These are phyloP conservation scores for Pyrrhoderma noxium DNA, from an alignment of 1,284 basidiomycete species.

Conservation along the genomic window DNA sequence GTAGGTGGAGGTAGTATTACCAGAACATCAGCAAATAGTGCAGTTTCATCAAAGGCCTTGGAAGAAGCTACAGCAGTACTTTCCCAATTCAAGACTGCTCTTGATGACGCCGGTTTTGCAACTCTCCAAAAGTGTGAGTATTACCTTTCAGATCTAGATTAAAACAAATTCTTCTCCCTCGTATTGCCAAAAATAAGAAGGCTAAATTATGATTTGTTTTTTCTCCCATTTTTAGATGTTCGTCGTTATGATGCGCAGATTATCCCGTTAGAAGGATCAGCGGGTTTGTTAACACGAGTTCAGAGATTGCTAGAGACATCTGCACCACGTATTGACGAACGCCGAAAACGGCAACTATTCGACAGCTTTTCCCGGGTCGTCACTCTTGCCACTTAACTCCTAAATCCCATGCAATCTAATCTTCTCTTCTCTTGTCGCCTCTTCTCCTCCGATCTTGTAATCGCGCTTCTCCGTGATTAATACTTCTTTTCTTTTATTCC, in stretches of 20 bases:
- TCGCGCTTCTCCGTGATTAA: slow-evolving; percentile 4
- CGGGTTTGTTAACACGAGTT: slow-evolving; percentile 55
- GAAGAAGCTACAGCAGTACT: slow-evolving; percentile 41
- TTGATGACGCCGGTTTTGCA: slow-evolving; percentile 55
- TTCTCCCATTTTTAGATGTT: slow-evolving; percentile 48
- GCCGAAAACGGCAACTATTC: slow-evolving; percentile 43
- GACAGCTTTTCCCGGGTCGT: slow-evolving; percentile 58
- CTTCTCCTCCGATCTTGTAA: background rate
- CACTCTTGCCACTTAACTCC: slow-evolving; percentile 41
- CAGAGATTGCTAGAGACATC: slow-evolving; percentile 49
- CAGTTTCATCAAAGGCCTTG: slow-evolving; percentile 9
- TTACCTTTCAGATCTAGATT: no score
- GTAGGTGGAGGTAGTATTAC: background rate
- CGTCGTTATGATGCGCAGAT: slow-evolving; percentile 64
- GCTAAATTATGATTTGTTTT: no score
- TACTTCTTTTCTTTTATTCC: slow-evolving; percentile 6
- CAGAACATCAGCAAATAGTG: slow-evolving; percentile 28
- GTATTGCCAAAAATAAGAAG: no score
- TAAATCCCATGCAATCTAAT: background rate
- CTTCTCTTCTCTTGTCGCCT: background rate
- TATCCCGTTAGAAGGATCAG: slow-evolving; percentile 66
- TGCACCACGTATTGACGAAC: slow-evolving; percentile 37
- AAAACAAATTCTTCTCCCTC: background rate
- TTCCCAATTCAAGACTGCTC: slow-evolving; percentile 49
- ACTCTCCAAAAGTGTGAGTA: slow-evolving; percentile 64